These are phyloP conservation scores for Papiliotrema fonsecae DNA, from an alignment of 1,284 basidiomycete genomes.

Conservation along the genomic window DNA sequence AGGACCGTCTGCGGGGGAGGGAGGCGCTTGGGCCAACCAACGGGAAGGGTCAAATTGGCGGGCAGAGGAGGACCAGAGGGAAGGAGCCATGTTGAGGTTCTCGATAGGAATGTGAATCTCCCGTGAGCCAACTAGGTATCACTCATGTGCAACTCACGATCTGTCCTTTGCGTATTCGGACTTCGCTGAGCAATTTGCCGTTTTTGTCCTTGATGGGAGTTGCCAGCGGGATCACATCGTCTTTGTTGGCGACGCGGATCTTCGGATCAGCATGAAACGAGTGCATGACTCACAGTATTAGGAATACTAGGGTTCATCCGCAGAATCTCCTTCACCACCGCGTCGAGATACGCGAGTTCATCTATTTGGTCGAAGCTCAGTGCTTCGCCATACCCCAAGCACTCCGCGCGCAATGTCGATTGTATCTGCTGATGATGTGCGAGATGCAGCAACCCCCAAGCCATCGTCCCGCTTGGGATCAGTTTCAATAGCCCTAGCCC, in stretches of 20 bases:
- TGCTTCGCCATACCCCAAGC: slow-evolving; percentile 17
- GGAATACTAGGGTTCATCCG: slow-evolving; percentile 17
- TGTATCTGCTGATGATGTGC: slow-evolving; percentile 18
- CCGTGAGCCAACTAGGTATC: not conserved
- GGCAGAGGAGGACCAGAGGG: slow-evolving; percentile 23
- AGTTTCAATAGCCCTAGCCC: not conserved
- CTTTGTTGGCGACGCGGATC: slow-evolving; percentile 21
- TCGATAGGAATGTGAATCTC: slow-evolving; percentile 28
- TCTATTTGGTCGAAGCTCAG: slow-evolving; percentile 23
- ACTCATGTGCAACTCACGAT: not conserved
- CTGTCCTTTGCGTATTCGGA: slow-evolving; percentile 12
- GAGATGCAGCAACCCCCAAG: slow-evolving; percentile 18
- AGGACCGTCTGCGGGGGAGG: slow-evolving; percentile 8
- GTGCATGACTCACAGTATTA: slow-evolving; percentile 2
- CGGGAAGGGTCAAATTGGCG: slow-evolving; percentile 18
- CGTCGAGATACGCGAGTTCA: slow-evolving; percentile 22
- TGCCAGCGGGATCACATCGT: slow-evolving; percentile 29
- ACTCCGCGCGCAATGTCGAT: slow-evolving; percentile 17
- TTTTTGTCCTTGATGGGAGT: slow-evolving; percentile 15
- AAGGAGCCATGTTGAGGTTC: slow-evolving; percentile 17
- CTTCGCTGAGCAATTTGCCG: slow-evolving; percentile 13
- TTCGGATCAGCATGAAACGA: not conserved
- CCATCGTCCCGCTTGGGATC: slow-evolving; percentile 15
- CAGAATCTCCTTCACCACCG: slow-evolving; percentile 25
- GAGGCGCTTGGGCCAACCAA: slow-evolving; percentile 7